Percentiles rank a stretch among this genome's conserved stretches.
These are phyloP conservation scores for Kregervanrija fluxuum DNA, from an alignment of 805 yeast genomes.

Conservation along the genomic window DNA sequence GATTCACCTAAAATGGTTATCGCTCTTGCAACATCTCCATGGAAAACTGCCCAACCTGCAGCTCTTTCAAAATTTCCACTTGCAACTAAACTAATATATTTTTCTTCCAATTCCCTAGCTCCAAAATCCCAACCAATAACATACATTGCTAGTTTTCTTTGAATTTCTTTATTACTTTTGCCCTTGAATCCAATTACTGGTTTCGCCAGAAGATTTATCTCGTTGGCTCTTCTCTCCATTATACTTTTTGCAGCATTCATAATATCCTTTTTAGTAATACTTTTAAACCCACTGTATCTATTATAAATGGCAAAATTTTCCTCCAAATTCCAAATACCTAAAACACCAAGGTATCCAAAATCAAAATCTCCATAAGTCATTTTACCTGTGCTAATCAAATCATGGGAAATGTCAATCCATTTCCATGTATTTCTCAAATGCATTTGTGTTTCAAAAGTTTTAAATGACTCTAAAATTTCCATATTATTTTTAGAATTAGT, in stretches of 20 bases:
- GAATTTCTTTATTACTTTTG: constrained; percentile 46
- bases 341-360: constrained; percentile 80
- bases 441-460: constrained; percentile 42
- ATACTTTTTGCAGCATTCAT: constrained; percentile 45
- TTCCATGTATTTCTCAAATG: constrained; percentile 80
- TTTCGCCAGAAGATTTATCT: constrained; percentile 40
- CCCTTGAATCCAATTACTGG: constrained; percentile 35
- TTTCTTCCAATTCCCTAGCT: constrained; percentile 64
- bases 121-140: constrained; percentile 91
- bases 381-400: constrained; percentile 53
- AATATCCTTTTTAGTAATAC: constrained; percentile 34
- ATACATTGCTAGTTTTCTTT: constrained; percentile 70
- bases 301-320: constrained; percentile 36
- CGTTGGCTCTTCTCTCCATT: constrained; percentile 33
- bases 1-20: constrained; percentile 73
- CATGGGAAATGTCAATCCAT: constrained; percentile 74
- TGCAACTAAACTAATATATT: constrained; percentile 47
- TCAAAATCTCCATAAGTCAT: constrained; percentile 69
- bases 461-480: constrained; percentile 46
- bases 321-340: constrained; percentile 82
- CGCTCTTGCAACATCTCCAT: constrained; percentile 78
- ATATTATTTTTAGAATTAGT: constrained; percentile 60
- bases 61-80: constrained; percentile 74
- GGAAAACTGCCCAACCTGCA: constrained; percentile 96
- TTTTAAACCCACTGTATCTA: constrained; percentile 31